These are phyloP conservation scores for Spinellus fusiger DNA, from an alignment of 192 early-diverging fungal species.

Conservation along the genomic window DNA sequence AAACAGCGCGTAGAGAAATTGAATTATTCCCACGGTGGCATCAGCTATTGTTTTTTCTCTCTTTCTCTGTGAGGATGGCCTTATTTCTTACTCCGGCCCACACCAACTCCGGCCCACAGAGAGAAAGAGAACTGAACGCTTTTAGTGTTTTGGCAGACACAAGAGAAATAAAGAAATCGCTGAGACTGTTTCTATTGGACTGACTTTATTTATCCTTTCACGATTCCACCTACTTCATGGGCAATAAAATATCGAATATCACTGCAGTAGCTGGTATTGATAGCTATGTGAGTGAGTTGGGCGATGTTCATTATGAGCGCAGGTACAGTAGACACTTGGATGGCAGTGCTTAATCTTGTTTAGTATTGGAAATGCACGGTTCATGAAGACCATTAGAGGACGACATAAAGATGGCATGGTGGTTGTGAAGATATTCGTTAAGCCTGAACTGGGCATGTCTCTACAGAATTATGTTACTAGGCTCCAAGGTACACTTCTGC, in stretches of 20 bases:
- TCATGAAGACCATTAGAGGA: constrained; percentile 92
- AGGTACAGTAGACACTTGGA: constrained; percentile 49
- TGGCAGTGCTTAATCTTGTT: neutral
- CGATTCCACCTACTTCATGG: constrained; percentile 39
- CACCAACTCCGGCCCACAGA: too few species aligned
- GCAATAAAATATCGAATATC: constrained; percentile 64
- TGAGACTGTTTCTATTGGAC: neutral
- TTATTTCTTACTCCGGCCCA: too few species aligned
- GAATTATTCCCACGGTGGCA: neutral
- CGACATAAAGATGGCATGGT: constrained; percentile 75
- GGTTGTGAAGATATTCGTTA: constrained; percentile 91
- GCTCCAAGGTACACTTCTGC: constrained; percentile 45
- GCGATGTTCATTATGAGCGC: constrained; percentile 64
- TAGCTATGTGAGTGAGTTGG: constrained; percentile 66
- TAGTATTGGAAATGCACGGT: constrained; percentile 84
- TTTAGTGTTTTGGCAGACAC: too few species aligned
- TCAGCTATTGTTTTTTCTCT: too few species aligned
- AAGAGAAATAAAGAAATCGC: too few species aligned
- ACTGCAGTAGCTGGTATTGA: constrained; percentile 63
- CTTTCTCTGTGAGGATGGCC: too few species aligned
- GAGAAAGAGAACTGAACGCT: too few species aligned
- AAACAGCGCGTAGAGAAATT: neutral
- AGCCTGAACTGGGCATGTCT: constrained; percentile 63
- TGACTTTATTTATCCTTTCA: neutral
- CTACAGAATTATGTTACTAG: constrained; percentile 46